These are phyloP conservation scores for Botrytis cinerea DNA, from an alignment of 2,329 filamentous ascomycete species.

Conservation along the genomic window DNA sequence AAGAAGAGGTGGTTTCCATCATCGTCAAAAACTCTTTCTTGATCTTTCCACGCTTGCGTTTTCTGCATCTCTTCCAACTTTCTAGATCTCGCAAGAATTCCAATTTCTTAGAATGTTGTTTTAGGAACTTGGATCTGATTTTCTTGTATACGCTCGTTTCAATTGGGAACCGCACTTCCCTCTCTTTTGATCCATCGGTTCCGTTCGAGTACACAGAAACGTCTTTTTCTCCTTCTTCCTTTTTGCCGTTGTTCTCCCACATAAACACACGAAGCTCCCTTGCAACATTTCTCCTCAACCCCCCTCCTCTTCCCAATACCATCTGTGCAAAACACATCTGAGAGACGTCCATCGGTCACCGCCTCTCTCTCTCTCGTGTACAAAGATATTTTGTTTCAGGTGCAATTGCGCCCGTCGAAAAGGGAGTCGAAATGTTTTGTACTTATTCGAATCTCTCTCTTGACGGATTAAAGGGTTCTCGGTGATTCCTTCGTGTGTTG, in stretches of 20 bases:
- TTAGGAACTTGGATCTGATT: neutral
- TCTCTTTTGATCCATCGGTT: constrained; percentile 12
- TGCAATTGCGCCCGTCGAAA: constrained; percentile 34
- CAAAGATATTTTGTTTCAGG: constrained; percentile 32
- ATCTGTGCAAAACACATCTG: constrained; percentile 1
- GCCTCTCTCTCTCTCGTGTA: constrained; percentile 31
- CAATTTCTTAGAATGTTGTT: constrained; percentile 8
- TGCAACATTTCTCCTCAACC: constrained; percentile 20
- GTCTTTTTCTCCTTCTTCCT: neutral
- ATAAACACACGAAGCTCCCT: constrained; percentile 20
- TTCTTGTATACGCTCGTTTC: constrained; percentile 23
- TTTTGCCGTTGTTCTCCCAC: constrained; percentile 13
- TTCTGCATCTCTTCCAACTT: constrained; percentile 7
- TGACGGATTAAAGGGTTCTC: constrained; percentile 43
- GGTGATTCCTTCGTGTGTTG: constrained; percentile 17
- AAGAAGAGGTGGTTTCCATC: neutral
- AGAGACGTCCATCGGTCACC: constrained; percentile 28
- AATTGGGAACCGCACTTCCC: constrained; percentile 22
- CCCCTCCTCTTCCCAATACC: neutral
- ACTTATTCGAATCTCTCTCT: constrained; percentile 39
- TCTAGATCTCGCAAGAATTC: neutral
- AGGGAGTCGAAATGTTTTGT: constrained; percentile 42
- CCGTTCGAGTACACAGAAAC: constrained; percentile 9
- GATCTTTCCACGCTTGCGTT: constrained; percentile 2
- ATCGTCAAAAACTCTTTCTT: neutral